Evolutionary conservation across 1,139 yeast species (phyloP).

Genomic region (Torulaspora globosa): DNA sequence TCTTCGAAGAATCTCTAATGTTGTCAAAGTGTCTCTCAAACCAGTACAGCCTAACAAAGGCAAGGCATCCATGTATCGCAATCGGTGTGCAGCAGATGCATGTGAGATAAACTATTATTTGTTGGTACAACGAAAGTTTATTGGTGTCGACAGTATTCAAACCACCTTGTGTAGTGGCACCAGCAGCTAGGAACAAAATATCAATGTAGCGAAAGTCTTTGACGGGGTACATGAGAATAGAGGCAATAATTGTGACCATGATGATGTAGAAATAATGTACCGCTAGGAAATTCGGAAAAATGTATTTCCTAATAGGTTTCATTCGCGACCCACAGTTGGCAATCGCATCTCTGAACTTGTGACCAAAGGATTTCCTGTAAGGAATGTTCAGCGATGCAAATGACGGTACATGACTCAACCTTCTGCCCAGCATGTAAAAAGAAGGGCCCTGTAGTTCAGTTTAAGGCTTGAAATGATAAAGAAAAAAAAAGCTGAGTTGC

Average conservation of each 20-base stretch:
- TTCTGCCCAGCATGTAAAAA: conserved; percentile 18
- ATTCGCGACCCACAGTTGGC: conserved; percentile 33
- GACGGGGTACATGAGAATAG: conserved; percentile 73
- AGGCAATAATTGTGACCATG: conserved; percentile 53
- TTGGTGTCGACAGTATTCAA: conserved; percentile 73
- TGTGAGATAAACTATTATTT: conserved; percentile 56
- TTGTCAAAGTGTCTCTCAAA: conserved; percentile 84
- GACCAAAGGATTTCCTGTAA: conserved; percentile 39
- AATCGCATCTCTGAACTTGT: conserved; percentile 39
- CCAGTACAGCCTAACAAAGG: conserved; percentile 81
- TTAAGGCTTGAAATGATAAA: background rate
- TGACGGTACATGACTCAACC: conserved; percentile 29
- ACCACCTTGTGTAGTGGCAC: conserved; percentile 89
- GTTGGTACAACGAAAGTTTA: conserved; percentile 65
- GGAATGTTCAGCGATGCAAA: conserved; percentile 25
- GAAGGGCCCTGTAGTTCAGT: background rate
- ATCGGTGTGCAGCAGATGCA: conserved; percentile 80
- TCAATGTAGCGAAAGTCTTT: conserved; percentile 67
- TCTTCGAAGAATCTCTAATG: conserved; percentile 68
- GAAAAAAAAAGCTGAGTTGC: conserved; percentile 6
- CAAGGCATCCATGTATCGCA: conserved; percentile 75
- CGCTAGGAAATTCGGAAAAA: conserved; percentile 71
- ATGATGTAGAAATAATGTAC: conserved; percentile 71
- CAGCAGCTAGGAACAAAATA: conserved; percentile 67
- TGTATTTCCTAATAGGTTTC: conserved; percentile 48